Conservation (phyloP, 148 eudicot species). For the Simmondsia chinensis region DNA sequence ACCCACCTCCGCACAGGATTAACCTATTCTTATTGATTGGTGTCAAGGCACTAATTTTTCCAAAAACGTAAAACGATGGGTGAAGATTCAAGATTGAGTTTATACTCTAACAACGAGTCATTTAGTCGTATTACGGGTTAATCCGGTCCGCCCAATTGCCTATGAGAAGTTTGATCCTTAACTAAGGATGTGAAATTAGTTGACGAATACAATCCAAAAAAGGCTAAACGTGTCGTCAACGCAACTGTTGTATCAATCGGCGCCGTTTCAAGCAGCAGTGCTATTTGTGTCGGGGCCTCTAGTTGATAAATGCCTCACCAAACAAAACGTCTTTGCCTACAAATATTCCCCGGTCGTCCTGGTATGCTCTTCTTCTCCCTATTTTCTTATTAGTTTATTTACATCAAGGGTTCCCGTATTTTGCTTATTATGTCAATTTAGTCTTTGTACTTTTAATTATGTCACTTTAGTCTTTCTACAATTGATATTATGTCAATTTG, state of each 20-base stretch:
- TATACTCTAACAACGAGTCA: no score
- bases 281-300: slow-evolving; percentile 70
- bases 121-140: no score
- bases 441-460: no score
- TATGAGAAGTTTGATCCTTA: slow-evolving; percentile 3
- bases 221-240: slow-evolving; percentile 85
- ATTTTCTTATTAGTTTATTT: neutral
- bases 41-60: no score
- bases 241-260: slow-evolving; percentile 77
- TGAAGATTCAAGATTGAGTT: no score
- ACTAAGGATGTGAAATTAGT: slow-evolving; percentile 26
- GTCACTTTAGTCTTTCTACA: no score
- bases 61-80: no score
- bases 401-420: neutral
- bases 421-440: no score
- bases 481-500: no score
- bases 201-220: slow-evolving; percentile 85
- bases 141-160: neutral
- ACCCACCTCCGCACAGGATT: no score
- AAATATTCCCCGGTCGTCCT: slow-evolving; percentile 59
- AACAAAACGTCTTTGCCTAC: slow-evolving; percentile 64
- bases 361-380: slow-evolving; percentile 26
- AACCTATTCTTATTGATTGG: no score
- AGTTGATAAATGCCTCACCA: slow-evolving; percentile 63
- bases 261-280: slow-evolving; percentile 80